Percentiles rank a stretch among this genome's conserved stretches.
These are phyloP conservation scores for Naganishia vishniacii DNA, from an alignment of 768 basidiomycete genomes.

Conservation along the genomic window DNA sequence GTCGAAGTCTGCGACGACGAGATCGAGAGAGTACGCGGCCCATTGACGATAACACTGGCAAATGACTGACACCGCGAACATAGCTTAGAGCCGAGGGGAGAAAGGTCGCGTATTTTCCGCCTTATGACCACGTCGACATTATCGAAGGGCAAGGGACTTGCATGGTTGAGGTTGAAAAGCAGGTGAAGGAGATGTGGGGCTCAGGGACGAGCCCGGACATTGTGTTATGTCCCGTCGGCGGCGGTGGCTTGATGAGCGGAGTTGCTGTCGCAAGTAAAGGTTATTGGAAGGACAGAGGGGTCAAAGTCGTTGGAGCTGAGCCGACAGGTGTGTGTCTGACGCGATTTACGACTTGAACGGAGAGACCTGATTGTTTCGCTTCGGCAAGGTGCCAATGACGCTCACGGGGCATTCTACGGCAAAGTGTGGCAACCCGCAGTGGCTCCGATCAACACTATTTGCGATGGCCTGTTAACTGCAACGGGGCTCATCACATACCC, in stretches of 20 bases:
- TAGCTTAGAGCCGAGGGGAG: constrained; percentile 16
- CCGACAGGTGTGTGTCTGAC: constrained; percentile 4
- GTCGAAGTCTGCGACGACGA: constrained; percentile 20
- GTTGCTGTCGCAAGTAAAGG: constrained; percentile 20
- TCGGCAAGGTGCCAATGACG: constrained; percentile 16
- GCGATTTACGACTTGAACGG: neutral
- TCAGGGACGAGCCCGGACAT: neutral
- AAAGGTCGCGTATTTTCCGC: constrained; percentile 15
- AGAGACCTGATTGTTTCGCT: neutral
- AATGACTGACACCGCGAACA: neutral
- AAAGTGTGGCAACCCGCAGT: constrained; percentile 21
- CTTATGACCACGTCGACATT: constrained; percentile 24
- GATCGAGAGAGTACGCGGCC: constrained; percentile 10
- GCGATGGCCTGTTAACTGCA: constrained; percentile 21
- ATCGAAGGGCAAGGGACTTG: constrained; percentile 20
- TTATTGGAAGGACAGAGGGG: neutral
- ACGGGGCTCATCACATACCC: constrained; percentile 20
- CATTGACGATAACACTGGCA: neutral
- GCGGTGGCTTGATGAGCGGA: constrained; percentile 21
- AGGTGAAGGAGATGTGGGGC: constrained; percentile 10
- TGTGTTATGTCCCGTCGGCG: constrained; percentile 18
- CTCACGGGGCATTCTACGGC: constrained; percentile 3
- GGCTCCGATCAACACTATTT: constrained; percentile 16
- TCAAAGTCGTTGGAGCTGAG: constrained; percentile 19
- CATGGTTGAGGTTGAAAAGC: constrained; percentile 20